phyloP scores from a whole-genome alignment of 768 basidiomycete genomes.

The Kwoniella mangroviensis region DNA sequence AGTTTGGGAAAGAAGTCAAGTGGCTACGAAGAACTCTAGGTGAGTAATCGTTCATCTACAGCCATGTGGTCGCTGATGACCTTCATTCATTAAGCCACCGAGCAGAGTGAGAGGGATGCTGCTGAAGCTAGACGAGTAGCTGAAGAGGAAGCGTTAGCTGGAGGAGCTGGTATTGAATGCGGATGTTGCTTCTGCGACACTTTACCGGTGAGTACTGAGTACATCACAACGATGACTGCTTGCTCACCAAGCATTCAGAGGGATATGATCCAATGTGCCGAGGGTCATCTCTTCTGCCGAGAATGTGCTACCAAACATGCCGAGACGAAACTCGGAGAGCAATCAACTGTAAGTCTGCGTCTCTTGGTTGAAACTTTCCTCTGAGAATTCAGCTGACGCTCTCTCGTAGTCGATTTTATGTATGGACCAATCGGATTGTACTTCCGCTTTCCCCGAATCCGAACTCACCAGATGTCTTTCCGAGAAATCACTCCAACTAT shows the following conservation, averaged over 20 bases:
- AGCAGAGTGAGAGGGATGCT: slow-evolving; percentile 38
- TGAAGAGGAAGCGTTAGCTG: slow-evolving; percentile 61
- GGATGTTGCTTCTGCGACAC: slow-evolving; percentile 82
- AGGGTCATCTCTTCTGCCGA: slow-evolving; percentile 83
- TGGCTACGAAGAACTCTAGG: slow-evolving; percentile 25
- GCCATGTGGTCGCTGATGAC: background rate
- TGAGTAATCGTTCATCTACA: slow-evolving; percentile 12
- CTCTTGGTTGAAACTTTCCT: slow-evolving; percentile 50
- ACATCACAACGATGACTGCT: background rate
- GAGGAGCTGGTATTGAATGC: slow-evolving; percentile 73
- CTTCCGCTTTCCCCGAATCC: slow-evolving; percentile 69
- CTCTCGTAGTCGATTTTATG: slow-evolving; percentile 66
- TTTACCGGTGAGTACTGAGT: slow-evolving; percentile 66
- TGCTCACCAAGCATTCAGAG: slow-evolving; percentile 61
- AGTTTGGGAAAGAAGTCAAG: slow-evolving; percentile 57
- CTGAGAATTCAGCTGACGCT: background rate
- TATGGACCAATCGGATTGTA: slow-evolving; percentile 77
- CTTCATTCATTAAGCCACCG: background rate
- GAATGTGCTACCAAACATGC: slow-evolving; percentile 73
- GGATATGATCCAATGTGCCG: slow-evolving; percentile 85
- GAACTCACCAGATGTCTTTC: slow-evolving; percentile 73
- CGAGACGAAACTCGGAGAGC: slow-evolving; percentile 65
- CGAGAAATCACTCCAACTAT: slow-evolving; percentile 70
- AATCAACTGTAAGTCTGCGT: slow-evolving; percentile 59
- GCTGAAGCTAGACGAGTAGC: slow-evolving; percentile 59